Conservation (phyloP, 768 basidiomycete species). For the Leccinum sublutescens region DNA sequence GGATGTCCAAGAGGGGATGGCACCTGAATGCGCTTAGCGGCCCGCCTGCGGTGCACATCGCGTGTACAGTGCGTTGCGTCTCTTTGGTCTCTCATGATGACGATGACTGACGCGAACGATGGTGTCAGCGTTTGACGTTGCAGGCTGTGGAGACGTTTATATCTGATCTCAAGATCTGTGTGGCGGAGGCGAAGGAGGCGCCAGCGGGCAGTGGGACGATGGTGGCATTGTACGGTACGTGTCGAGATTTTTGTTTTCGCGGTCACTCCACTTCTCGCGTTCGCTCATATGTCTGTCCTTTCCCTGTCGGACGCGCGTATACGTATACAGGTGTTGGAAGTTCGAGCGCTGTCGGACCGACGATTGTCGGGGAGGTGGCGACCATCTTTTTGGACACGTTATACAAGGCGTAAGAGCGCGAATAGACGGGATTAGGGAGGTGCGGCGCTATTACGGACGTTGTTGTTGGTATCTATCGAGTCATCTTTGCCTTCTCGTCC, state of each 20-base stretch:
- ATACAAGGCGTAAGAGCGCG: constrained; percentile 60
- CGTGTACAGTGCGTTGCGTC: constrained; percentile 71
- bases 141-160: constrained; percentile 74
- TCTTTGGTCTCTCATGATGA: no score
- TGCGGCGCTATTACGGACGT: background rate
- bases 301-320: background rate
- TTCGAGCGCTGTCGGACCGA: constrained; percentile 78
- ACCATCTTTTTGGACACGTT: constrained; percentile 79
- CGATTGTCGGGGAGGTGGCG: constrained; percentile 74
- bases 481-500: background rate
- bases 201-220: constrained; percentile 79
- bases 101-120: background rate
- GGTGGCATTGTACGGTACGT: constrained; percentile 87
- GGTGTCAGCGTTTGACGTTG: constrained; percentile 71
- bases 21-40: constrained; percentile 81
- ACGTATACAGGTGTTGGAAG: constrained; percentile 64
- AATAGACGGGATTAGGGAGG: background rate
- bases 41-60: constrained; percentile 88
- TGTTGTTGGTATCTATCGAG: background rate
- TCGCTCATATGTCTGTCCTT: background rate
- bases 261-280: background rate
- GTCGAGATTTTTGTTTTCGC: constrained; percentile 4
- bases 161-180: constrained; percentile 75
- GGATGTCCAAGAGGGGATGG: constrained; percentile 85
- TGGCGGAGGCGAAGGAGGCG: constrained; percentile 62